Evolutionary conservation across 805 yeast species (phyloP).

Genomic region (Lachancea quebecensis): DNA sequence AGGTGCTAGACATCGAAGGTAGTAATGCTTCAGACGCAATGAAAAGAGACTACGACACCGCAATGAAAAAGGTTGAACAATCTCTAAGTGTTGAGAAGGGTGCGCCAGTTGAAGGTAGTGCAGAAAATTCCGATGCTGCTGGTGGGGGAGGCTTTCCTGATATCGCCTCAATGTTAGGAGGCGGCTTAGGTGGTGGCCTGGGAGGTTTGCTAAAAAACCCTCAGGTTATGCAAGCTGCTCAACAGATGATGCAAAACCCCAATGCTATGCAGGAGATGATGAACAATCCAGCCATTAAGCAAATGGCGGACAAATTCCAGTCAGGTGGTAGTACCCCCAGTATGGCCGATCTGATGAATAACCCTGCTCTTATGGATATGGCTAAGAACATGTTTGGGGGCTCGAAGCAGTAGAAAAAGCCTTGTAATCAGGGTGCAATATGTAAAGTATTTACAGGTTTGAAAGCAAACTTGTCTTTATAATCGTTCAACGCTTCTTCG

Average conservation of each 20-base stretch:
- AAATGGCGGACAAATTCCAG: slow-evolving; percentile 76
- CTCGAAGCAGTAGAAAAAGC: background rate
- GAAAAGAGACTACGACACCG: slow-evolving; percentile 90
- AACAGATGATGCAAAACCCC: slow-evolving; percentile 81
- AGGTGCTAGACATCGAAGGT: slow-evolving; percentile 84
- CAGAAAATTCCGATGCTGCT: slow-evolving; percentile 22
- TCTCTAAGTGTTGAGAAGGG: slow-evolving; percentile 45
- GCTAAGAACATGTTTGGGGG: slow-evolving; percentile 63
- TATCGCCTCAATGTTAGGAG: slow-evolving; percentile 57
- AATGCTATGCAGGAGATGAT: slow-evolving; percentile 63
- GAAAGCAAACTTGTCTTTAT: background rate
- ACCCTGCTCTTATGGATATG: slow-evolving; percentile 69
- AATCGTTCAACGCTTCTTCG: slow-evolving; percentile 3
- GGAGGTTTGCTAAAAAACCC: slow-evolving; percentile 79
- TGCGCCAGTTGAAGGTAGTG: slow-evolving; percentile 16
- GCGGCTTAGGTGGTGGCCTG: slow-evolving; percentile 64
- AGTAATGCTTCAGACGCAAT: slow-evolving; percentile 77
- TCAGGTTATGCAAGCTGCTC: slow-evolving; percentile 85
- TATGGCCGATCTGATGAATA: slow-evolving; percentile 66
- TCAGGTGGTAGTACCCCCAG: slow-evolving; percentile 60
- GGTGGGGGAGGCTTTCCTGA: slow-evolving; percentile 64
- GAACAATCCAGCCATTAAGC: slow-evolving; percentile 72
- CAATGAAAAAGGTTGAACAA: slow-evolving; percentile 78
- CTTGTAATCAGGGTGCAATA: background rate
- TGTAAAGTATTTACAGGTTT: slow-evolving; percentile 5